Base-by-base conservation (phyloP, 495 filamentous ascomycete genomes). In the Achaetomiella virescens region DNA sequence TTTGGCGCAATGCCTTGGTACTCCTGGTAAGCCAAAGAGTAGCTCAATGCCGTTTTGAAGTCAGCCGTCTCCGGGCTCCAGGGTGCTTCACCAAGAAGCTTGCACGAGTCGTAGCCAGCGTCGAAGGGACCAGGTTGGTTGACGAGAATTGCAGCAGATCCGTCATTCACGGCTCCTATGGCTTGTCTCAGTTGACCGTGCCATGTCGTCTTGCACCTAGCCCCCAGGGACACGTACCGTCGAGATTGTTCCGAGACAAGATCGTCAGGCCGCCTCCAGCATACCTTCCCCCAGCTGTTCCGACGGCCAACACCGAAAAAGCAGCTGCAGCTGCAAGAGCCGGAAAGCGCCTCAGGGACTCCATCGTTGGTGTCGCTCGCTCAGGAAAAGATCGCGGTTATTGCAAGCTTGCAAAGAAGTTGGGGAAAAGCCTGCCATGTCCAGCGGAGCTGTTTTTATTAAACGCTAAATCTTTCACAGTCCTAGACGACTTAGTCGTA, bases 181-280 rank as follows among this genome's bases (percentile, higher is more conserved):
- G 17, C 44, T 18, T 42, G 35, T 37, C 12, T 24, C 6, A 29
- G 17, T 22, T 2, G 18, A 22, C 25, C 11, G 24, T n/a, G n/a
- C n/a, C n/a, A n/a, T 33, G 6, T 49, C 8, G 20, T 1, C 7
- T 22, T 18, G 7, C 21, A n/a, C 21, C 15, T 18, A n/a, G n/a
- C 29, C 20, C 21, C 54, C n/a, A n/a, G n/a, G n/a, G n/a, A n/a
- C n/a, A n/a, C n/a, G 24, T 50, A 67, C 67, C 62, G 37, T 65
- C 62, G 7, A 70, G 62, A 8, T 57, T 52, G 44, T 65, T 70
- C 6, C 58, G 37, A 2, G 67, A 60, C 17, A 70, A 47, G n/a
- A 70, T 67, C 3, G 67, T 67, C 52, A 70, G 31, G 1, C 62
- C n/a, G n/a, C n/a, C n/a, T n/a, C n/a, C n/a, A n/a, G n/a, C n/a